Percentiles rank a stretch among this genome's conserved stretches.
phyloP scores from a whole-genome alignment of 176 grass and related monocot genomes.

The Oryza nivara region DNA sequence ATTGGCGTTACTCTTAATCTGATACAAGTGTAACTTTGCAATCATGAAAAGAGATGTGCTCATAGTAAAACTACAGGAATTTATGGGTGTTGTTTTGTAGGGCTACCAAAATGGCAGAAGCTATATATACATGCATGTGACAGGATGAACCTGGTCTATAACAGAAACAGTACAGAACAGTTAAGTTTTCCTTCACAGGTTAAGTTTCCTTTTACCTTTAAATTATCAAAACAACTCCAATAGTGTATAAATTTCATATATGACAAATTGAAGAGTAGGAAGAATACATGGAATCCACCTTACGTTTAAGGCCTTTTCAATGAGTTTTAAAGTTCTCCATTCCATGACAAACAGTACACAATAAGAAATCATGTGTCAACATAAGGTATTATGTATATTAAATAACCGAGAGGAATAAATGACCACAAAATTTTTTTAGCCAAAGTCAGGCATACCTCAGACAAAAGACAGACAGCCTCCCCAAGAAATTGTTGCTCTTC shows the following conservation, averaged over 20 bases:
- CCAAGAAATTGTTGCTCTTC: conserved; percentile 97
- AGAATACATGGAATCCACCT: background rate
- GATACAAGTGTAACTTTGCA: conserved; percentile 20
- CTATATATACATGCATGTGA: background rate
- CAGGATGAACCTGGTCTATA: background rate
- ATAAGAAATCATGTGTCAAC: background rate
- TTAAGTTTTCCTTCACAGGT: conserved; percentile 9
- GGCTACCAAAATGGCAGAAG: background rate
- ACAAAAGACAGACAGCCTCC: conserved; percentile 78
- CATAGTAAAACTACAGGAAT: conserved; percentile 1
- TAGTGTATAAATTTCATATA: background rate
- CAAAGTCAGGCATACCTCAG: conserved; percentile 61
- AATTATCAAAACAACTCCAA: background rate
- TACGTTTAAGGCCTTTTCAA: background rate
- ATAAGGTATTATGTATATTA: background rate
- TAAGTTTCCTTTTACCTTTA: conserved; percentile 20
- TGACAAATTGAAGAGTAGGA: conserved; percentile 2
- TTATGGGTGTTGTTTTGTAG: background rate
- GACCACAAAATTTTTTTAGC: background rate
- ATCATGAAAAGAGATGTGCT: background rate
- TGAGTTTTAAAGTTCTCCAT: conserved; percentile 2
- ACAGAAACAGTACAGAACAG: conserved; percentile 10
- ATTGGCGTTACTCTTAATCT: background rate
- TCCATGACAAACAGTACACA: conserved; percentile 21
- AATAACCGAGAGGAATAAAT: conserved; percentile 27